phyloP scores from a whole-genome alignment of 2,329 filamentous ascomycete species.

The Waltergamsia citrina region DNA sequence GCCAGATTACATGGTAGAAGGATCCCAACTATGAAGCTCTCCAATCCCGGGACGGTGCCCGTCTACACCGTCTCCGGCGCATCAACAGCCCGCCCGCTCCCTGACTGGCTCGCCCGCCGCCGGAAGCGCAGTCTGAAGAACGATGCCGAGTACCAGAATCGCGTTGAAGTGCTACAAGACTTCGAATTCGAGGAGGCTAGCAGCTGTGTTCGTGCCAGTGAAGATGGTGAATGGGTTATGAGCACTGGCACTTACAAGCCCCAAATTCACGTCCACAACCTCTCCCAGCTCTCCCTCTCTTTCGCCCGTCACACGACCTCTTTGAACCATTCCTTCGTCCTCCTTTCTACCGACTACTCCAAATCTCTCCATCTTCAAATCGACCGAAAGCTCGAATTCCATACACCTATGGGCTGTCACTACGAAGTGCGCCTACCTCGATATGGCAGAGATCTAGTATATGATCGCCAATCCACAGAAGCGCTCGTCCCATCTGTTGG shows the following conservation, averaged over 20 bases:
- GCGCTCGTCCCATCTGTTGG: slow-evolving; percentile 82
- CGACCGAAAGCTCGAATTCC: slow-evolving; percentile 86
- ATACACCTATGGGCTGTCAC: slow-evolving; percentile 80
- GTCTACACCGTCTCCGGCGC: slow-evolving; percentile 95
- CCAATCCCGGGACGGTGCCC: slow-evolving; percentile 71
- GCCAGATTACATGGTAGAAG: no score
- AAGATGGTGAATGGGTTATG: slow-evolving; percentile 97
- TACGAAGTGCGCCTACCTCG: slow-evolving; percentile 83
- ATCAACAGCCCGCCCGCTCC: slow-evolving; percentile 75
- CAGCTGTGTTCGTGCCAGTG: slow-evolving; percentile 78
- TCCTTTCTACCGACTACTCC: slow-evolving; percentile 84
- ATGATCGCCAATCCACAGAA: slow-evolving; percentile 74
- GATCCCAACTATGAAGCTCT: slow-evolving; percentile 65
- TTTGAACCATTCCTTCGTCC: slow-evolving; percentile 81
- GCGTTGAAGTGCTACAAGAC: slow-evolving; percentile 90
- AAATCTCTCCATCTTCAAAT: slow-evolving; percentile 92
- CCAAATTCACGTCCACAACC: slow-evolving; percentile 83
- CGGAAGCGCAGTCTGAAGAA: slow-evolving; percentile 88
- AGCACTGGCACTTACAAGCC: slow-evolving; percentile 70
- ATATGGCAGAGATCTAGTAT: slow-evolving; percentile 84
- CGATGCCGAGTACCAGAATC: slow-evolving; percentile 85
- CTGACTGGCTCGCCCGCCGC: slow-evolving; percentile 88
- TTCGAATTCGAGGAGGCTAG: slow-evolving; percentile 98
- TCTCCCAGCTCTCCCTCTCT: slow-evolving; percentile 87
- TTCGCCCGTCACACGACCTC: slow-evolving; percentile 87